Evolutionary conservation across 371 early-diverging fungal genomes (phyloP), one percentile per base, ranked within the genome.

Genomic region (Apophysomyces elegans): DNA sequence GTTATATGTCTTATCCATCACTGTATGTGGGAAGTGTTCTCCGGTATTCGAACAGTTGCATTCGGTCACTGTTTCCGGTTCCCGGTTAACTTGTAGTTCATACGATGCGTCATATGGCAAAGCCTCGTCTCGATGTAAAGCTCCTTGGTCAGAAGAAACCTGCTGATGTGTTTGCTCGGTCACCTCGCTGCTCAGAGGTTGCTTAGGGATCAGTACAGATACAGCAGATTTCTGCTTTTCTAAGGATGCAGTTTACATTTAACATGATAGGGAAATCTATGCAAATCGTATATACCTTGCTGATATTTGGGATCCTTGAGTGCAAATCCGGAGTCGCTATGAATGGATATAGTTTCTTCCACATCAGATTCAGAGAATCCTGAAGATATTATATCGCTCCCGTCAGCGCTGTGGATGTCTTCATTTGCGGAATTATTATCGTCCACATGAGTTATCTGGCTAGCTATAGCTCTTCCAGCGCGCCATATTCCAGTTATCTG

Each of bases 401-500:
- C 63, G n/a, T 56, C 58, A 13, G 32, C 32, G 32, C 38, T 54
- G 7, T 43, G 18, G 2, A 5, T 38, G 9, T 5, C 59, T 16
- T 59, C 59, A 21, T 59, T 43, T 12, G 21, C 36, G 21, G 12
- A 12, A 59, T 43, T 59, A 13, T 36, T 26, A 36, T 59, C 58
- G 12, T 58, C 36, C 13, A 21, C 39, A 36, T 8, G 16, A 5
- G 38, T 43, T 11, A 36, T 13, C 16, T 45, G 46, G 46, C 46
- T 45, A 13, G 16, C 16, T 18, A 45, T n/a, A 13, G 46, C 13
- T 6, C 46, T 13, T n/a, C 46, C 46, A 45, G 46, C 46, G 46
- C 46, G 68, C 92, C 92, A 91, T 41, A 89, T 61, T 16, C 87
- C 85, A 59, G 78, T 76, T 37, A 91, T 68, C 61, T 86, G 80